Base-by-base conservation (phyloP, 345 rosid genomes). In the Eucalyptus tenuipes region DNA sequence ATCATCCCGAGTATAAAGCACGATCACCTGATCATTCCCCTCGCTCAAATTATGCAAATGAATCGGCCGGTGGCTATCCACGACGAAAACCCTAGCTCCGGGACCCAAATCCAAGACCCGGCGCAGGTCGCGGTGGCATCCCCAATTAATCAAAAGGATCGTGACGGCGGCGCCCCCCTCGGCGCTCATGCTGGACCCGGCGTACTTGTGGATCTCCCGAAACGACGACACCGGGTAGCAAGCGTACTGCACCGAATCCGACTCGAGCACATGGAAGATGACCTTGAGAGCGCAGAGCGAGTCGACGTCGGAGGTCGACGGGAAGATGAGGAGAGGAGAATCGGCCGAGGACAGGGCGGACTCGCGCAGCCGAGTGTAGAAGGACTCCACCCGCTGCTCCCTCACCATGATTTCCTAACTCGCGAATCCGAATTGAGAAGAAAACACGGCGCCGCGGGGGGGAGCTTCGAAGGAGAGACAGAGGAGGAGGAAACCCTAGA, bases 181-280 rank as follows among this genome's bases (percentile, higher is more conserved):
- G n/a, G 96, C 93, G 87, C 92, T 89, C 90, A 96, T 71, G 57
- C 93, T 95, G 86, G 95, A 90, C 10, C 95, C 96, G 3, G 94
- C 94, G 55, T 96, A 95, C 49, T 97, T 93, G 88, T 94, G 94
- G 47, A 98, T 96, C 81, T 97, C 98, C 85, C 91, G 91, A 81
- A 98, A 98, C 25, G 99, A 97, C 4, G 99, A 97, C 42, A 98
- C 99, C 2, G 99, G 99, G 64, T 95, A 98, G 89, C 99, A 98
- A 7, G 99, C 96, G 86, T 98, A 98, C 81, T 95, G 95, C 45
- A 98, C 91, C 4, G 99, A 96, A 94, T 98, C 99, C 3, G 99
- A 97, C 90, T 96, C 99, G 4, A 97, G 97, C 44, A 98, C 90
- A 85, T 96, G 97, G 88, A 95, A 95, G 45, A 96, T 93, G 79